phyloP scores from a whole-genome alignment of 1,139 yeast genomes.

The Debaryomyces coudertii region DNA sequence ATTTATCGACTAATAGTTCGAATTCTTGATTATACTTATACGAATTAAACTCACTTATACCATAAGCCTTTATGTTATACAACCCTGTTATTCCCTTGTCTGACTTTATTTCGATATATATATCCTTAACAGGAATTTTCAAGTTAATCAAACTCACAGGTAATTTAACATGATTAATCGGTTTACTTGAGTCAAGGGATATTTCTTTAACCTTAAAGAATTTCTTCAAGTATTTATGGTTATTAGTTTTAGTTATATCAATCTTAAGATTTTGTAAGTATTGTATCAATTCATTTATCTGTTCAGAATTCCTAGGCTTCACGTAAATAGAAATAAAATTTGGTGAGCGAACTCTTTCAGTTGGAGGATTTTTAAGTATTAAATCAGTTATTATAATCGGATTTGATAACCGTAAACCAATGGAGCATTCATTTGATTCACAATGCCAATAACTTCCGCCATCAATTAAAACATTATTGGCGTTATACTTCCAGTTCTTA shows the following conservation, averaged over 20 bases:
- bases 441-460: constrained; percentile 42
- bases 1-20: constrained; percentile 26
- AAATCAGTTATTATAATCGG: constrained; percentile 43
- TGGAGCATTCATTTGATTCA: constrained; percentile 29
- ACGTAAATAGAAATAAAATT: constrained; percentile 29
- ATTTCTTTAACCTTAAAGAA: constrained; percentile 38
- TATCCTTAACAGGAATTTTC: constrained; percentile 36
- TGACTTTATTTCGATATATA: constrained; percentile 38
- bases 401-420: constrained; percentile 40
- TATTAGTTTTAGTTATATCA: constrained; percentile 10
- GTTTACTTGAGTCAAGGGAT: constrained; percentile 17
- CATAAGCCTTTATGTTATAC: constrained; percentile 39
- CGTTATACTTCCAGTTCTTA: constrained; percentile 37
- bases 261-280: constrained; percentile 25
- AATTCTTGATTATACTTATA: constrained; percentile 31
- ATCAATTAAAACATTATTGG: constrained; percentile 43
- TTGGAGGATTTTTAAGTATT: constrained; percentile 25
- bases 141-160: constrained; percentile 41
- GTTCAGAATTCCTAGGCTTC: constrained; percentile 30
- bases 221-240: constrained; percentile 32
- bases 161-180: constrained; percentile 34
- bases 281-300: constrained; percentile 19
- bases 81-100: constrained; percentile 27
- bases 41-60: constrained; percentile 38
- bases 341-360: constrained; percentile 12